Conservation (phyloP, 768 basidiomycete species). For the Suillus lakei region DNA sequence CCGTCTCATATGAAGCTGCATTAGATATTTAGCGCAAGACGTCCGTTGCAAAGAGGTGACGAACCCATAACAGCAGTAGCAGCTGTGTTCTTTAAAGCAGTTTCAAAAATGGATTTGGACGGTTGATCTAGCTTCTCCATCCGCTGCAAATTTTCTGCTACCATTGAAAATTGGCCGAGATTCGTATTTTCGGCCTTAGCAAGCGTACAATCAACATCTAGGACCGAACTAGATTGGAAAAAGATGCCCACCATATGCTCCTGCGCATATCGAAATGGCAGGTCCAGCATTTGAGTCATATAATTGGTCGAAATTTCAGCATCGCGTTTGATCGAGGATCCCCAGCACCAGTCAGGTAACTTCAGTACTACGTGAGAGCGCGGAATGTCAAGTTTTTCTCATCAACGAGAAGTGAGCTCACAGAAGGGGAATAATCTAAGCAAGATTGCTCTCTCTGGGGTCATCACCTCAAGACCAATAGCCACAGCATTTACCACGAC, state of each 20-base stretch:
- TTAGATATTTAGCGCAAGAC: neutral
- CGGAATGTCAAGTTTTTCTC: neutral
- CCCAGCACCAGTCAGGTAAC: conserved; percentile 17
- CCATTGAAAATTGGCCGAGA: conserved; percentile 9
- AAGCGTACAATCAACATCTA: neutral
- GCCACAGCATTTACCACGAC: neutral
- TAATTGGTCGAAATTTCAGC: neutral
- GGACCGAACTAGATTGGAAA: too few relatives aligned
- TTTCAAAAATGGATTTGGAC: conserved; percentile 1
- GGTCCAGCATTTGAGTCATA: conserved; percentile 2
- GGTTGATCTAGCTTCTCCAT: conserved; percentile 18
- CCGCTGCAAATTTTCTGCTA: conserved; percentile 16
- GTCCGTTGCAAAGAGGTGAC: neutral
- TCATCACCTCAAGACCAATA: neutral
- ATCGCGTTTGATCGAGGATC: conserved; percentile 10
- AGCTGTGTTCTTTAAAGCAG: conserved; percentile 16
- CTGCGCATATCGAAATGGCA: conserved; percentile 9
- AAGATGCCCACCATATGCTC: conserved; percentile 12
- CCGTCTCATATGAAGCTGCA: conserved; percentile 26
- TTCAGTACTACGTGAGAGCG: conserved; percentile 1
- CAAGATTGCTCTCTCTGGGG: neutral
- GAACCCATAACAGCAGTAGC: conserved; percentile 16
- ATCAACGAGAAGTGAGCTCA: conserved; percentile 8
- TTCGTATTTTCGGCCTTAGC: neutral
- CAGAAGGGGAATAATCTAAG: conserved; percentile 1